Percentiles rank a stretch among this genome's conserved stretches.
These are phyloP conservation scores for Pyrrhoderma noxium DNA, from an alignment of 1,284 basidiomycete genomes.

Conservation along the genomic window DNA sequence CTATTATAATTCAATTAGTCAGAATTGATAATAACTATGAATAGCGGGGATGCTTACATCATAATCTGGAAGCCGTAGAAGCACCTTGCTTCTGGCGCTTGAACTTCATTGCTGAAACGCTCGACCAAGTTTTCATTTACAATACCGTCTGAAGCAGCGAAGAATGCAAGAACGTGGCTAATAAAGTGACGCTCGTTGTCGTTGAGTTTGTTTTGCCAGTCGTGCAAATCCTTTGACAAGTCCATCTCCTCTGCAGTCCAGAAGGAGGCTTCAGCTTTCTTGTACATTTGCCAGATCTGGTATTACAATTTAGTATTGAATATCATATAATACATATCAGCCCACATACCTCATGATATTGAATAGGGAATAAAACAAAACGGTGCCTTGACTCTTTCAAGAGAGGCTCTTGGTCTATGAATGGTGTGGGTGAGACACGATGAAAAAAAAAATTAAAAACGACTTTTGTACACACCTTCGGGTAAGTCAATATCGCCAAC, in stretches of 20 bases:
- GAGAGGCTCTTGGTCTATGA: slow-evolving; percentile 69
- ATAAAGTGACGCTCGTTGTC: slow-evolving; percentile 94
- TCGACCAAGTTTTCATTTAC: slow-evolving; percentile 98
- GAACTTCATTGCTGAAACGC: slow-evolving; percentile 92
- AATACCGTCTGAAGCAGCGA: slow-evolving; percentile 95
- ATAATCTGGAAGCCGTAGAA: slow-evolving; percentile 99
- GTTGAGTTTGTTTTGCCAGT: slow-evolving; percentile 92
- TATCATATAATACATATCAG: slow-evolving; percentile 16
- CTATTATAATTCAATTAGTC: slow-evolving; percentile 23
- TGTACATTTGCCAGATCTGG: slow-evolving; percentile 97
- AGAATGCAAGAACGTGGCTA: slow-evolving; percentile 95
- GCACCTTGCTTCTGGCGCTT: slow-evolving; percentile 91
- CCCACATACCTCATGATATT: slow-evolving; percentile 74
- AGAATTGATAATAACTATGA: neutral
- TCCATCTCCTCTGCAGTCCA: slow-evolving; percentile 99
- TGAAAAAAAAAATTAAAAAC: neutral
- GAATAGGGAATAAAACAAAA: slow-evolving; percentile 92
- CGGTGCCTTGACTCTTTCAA: slow-evolving; percentile 74
- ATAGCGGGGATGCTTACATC: slow-evolving; percentile 53
- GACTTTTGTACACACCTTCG: slow-evolving; percentile 19
- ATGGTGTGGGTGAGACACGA: neutral
- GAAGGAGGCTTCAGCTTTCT: slow-evolving; percentile 88
- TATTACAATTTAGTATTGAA: slow-evolving; percentile 3
- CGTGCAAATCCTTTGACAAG: slow-evolving; percentile 85
- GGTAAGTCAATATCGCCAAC: slow-evolving; percentile 25